Evolutionary conservation across 805 yeast genomes (phyloP), one percentile per base, ranked within the genome.

Genomic region (Candida nonsorbophila): DNA sequence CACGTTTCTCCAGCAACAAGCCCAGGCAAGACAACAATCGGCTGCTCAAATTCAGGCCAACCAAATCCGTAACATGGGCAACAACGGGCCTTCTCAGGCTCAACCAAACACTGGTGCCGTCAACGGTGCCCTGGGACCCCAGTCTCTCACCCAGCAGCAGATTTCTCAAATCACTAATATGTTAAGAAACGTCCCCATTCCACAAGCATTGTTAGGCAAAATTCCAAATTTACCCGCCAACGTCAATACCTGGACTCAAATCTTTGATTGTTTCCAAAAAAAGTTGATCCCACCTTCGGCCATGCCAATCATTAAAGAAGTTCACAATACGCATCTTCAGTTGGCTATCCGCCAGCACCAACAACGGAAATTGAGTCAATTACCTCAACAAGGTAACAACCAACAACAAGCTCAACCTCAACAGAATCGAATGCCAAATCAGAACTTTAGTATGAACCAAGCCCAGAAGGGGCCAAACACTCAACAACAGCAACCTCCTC

Each of bases 181-280:
- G 40, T 65, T 84, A 48, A 73, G 79, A 37, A 75, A 74, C 24
- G 59, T 76, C 2, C 86, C 84, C 3, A 84, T 87, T 28, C 95
- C 95, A 1, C 72, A 72, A 10, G 72, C 75, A 2, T 52, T 85
- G 15, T 55, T 85, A 13, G 65, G 70, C 30, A 74, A 74, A 44
- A 71, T 85, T 26, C 94, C 94, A 7, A 79, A 73, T 26, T 62
- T 85, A 19, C 96, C 96, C 0, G 79, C 79, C 9, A 80, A 77
- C 28, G 79, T 79, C 16, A 79, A 72, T 41, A 84, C 94, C 5
- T 87, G 95, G 95, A 73, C 76, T 14, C 84, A 78, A 48, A 75
- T 85, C 16, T 74, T 78, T 52, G 80, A 78, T 23, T 69, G 78
- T 41, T 55, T 77, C 24, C 72, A 74, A 39, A 69, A 72, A 38